Evolutionary conservation across 306 rosid species (phyloP).

Genomic region (Ziziphus jujuba): DNA sequence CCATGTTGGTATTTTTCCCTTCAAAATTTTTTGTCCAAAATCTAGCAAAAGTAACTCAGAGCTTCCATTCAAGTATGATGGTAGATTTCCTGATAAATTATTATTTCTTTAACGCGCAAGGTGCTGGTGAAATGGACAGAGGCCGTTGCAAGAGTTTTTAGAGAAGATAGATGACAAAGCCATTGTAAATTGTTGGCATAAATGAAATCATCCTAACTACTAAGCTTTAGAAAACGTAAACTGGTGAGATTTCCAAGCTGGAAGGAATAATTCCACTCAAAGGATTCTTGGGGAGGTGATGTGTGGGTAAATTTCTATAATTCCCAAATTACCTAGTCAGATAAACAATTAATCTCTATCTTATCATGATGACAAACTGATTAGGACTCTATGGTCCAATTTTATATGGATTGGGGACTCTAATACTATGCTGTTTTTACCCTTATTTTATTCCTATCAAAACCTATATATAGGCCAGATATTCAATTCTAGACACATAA

Average conservation of each 20-base stretch:
- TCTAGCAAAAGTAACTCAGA: not conserved
- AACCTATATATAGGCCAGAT: too few relatives aligned
- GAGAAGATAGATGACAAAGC: conserved; percentile 27
- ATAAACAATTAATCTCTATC: too few relatives aligned
- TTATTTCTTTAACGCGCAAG: not conserved
- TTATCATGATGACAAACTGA: too few relatives aligned
- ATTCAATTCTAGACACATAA: too few relatives aligned
- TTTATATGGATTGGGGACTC: too few relatives aligned
- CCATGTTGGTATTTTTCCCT: conserved; percentile 7
- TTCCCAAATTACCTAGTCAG: too few relatives aligned
- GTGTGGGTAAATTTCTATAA: too few relatives aligned
- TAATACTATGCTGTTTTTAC: too few relatives aligned
- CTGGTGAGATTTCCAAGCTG: not conserved
- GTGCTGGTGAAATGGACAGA: not conserved
- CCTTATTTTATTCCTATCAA: too few relatives aligned
- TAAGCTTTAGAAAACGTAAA: not conserved
- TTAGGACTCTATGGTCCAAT: too few relatives aligned
- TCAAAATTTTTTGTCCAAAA: conserved; percentile 3
- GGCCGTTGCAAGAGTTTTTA: conserved; percentile 17
- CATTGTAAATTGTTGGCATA: conserved; percentile 17
- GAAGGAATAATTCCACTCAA: not conserved
- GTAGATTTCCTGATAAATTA: conserved; percentile 7
- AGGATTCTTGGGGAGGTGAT: not conserved
- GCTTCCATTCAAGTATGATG: not conserved
- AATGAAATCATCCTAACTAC: not conserved